Percentiles rank a stretch among this genome's conserved stretches.
phyloP scores from a whole-genome alignment of 2,329 filamentous ascomycete genomes.

The Colletotrichum tanaceti region DNA sequence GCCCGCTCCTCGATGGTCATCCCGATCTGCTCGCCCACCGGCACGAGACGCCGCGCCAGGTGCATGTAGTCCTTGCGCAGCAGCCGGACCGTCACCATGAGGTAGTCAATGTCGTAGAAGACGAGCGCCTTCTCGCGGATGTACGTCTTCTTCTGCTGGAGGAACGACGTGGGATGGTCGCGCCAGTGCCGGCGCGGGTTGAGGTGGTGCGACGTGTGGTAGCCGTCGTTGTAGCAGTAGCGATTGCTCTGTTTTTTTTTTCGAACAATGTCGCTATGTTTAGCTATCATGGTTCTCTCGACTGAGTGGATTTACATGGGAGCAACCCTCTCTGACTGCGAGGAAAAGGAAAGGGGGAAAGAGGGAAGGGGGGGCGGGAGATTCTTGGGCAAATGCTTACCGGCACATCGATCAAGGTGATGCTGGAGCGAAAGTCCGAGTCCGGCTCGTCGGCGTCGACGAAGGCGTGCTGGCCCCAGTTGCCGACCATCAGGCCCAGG shows the following conservation, averaged over 20 bases:
- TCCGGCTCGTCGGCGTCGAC: constrained; percentile 80
- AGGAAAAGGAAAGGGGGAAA: too few species aligned
- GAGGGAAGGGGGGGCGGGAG: not conserved
- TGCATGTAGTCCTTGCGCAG: constrained; percentile 77
- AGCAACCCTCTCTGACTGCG: too few species aligned
- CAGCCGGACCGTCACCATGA: constrained; percentile 78
- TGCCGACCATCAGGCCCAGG: constrained; percentile 81
- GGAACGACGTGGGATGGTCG: constrained; percentile 79
- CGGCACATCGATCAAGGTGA: constrained; percentile 81
- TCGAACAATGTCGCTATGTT: too few species aligned
- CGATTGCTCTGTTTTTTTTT: too few species aligned
- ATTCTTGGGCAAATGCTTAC: constrained; percentile 62
- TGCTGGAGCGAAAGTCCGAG: constrained; percentile 82
- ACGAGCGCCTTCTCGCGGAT: constrained; percentile 75
- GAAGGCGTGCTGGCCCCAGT: constrained; percentile 87
- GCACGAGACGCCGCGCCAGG: constrained; percentile 77
- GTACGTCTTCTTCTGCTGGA: constrained; percentile 76
- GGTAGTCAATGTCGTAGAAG: constrained; percentile 84
- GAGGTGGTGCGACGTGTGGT: constrained; percentile 84
- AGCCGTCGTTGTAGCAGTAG: constrained; percentile 85
- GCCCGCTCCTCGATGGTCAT: constrained; percentile 74
- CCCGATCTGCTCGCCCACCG: constrained; percentile 76
- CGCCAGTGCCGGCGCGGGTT: constrained; percentile 85
- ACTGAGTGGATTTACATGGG: too few species aligned
- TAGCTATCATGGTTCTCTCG: constrained; percentile 29